A percentile compares a stretch with the other conserved stretches of the same genome.
phyloP scores from a whole-genome alignment of 179 eudicot genomes.

The Gypsophila paniculata region DNA sequence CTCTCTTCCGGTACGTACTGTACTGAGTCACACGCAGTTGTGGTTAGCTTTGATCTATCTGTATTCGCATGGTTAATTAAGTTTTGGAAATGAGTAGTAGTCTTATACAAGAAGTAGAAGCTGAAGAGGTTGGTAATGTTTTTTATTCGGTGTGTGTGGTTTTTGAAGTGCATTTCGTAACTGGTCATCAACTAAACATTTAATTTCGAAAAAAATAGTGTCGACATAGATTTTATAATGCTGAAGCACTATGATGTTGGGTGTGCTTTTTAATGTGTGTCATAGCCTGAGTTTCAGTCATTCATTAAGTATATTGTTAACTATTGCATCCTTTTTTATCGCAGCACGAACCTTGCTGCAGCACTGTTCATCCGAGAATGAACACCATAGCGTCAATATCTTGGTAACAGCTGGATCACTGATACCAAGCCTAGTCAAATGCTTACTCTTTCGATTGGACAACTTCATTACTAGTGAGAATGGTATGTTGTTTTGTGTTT shows the following conservation, averaged over 20 bases:
- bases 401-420: slow-evolving; percentile 86
- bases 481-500: slow-evolving; percentile 40
- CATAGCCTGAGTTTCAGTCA: neutral
- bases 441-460: slow-evolving; percentile 75
- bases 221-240: neutral
- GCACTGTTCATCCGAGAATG: slow-evolving; percentile 51
- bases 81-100: neutral
- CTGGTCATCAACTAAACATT: neutral
- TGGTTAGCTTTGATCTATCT: neutral
- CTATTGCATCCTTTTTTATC: slow-evolving; percentile 9
- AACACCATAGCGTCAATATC: slow-evolving; percentile 47
- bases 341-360: slow-evolving; percentile 78
- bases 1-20: slow-evolving; percentile 71
- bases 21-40: neutral
- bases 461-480: slow-evolving; percentile 55
- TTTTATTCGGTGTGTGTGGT: neutral
- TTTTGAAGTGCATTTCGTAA: neutral
- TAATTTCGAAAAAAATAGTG: neutral
- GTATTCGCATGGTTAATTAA: neutral
- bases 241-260: neutral
- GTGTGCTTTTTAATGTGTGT: neutral
- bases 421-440: slow-evolving; percentile 93
- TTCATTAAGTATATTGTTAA: neutral
- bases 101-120: neutral
- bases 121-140: neutral